Base-by-base conservation (phyloP, 1,284 basidiomycete genomes). In the Trametes hirsuta region DNA sequence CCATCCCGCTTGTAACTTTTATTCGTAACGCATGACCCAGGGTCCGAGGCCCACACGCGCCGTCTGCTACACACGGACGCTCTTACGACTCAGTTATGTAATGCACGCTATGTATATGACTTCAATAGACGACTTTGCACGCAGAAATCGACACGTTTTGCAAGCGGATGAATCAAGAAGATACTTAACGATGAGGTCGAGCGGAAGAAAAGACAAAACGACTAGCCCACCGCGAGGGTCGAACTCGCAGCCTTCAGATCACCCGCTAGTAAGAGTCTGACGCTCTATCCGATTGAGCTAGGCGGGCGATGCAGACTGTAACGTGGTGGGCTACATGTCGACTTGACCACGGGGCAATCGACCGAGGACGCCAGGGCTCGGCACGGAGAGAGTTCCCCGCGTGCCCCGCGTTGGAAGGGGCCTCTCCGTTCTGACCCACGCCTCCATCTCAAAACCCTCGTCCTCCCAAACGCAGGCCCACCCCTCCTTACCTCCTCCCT, bases 221-320 rank as follows among this genome's bases (percentile, higher is more conserved):
- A 52, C 30, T 87, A 90, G 88, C 87, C 88, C 88, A 91, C 88
- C 88, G 88, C 87, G 88, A 90, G 89, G 88, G 88, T 91, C 89
- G 88, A 91, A 91, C 88, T 90, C 87, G 87, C 89, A 91, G 87
- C 88, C 88, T 90, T 91, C 89, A 88, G 86, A 88, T 66, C 55
- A 49, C 65, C 60, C 58, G 59, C 64, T 62, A 47, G 56, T 72
- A 72, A 72, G 70, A 89, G 87, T 88, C 88, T 88, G 86, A 88
- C 86, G 88, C 87, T 90, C 88, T 90, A 87, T 85, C 87, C 88
- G 85, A 90, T 88, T 90, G 87, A 90, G 88, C 87, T 88, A 88
- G 85, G 86, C 86, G 81, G 86, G 86, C 86, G 30, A 58, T 61
- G 18, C 18, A 18, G 18, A 18, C 18, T 18, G 18, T 18, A 18